Percentiles rank a stretch among this genome's conserved stretches.
Evolutionary conservation across 1,139 yeast species (phyloP).

Genomic region (Lodderomyces parapsilosis): DNA sequence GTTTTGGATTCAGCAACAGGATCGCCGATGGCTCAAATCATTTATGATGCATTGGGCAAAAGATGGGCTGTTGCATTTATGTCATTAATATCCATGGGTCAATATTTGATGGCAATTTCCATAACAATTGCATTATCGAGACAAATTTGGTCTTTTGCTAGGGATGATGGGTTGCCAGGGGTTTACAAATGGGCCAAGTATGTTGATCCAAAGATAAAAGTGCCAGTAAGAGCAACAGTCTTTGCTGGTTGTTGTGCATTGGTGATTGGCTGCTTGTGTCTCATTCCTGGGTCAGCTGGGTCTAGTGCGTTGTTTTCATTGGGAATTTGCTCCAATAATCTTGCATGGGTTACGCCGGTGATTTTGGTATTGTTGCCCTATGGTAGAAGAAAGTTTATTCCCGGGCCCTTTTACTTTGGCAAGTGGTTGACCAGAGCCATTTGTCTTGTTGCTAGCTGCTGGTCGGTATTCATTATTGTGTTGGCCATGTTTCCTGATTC

Average conservation of each 20-base stretch:
- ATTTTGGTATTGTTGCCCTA: conserved; percentile 40
- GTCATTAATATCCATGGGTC: conserved; percentile 59
- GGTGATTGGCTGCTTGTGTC: conserved; percentile 55
- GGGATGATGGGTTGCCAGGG: conserved; percentile 45
- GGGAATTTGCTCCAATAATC: conserved; percentile 45
- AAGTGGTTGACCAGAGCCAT: conserved; percentile 36
- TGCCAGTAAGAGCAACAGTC: conserved; percentile 61
- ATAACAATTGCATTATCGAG: conserved; percentile 36
- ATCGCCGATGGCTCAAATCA: conserved; percentile 63
- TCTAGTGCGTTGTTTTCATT: conserved; percentile 54
- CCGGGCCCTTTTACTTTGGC: conserved; percentile 68
- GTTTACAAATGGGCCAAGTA: conserved; percentile 45
- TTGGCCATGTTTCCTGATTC: conserved; percentile 41
- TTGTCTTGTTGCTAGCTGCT: conserved; percentile 23
- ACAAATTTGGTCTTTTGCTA: conserved; percentile 40
- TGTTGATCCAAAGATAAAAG: conserved; percentile 50
- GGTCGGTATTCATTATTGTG: conserved; percentile 32
- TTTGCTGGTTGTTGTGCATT: conserved; percentile 50
- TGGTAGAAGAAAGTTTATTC: conserved; percentile 47
- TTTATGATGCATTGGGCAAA: conserved; percentile 64
- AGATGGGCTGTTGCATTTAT: conserved; percentile 68
- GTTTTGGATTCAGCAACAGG: conserved; percentile 48
- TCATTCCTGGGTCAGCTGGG: conserved; percentile 58
- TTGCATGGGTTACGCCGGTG: conserved; percentile 27
- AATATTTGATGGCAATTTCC: conserved; percentile 61